A percentile compares a stretch with the other conserved stretches of the same genome.
phyloP scores from a whole-genome alignment of 306 rosid species.

The Erythrophleum fordii region DNA sequence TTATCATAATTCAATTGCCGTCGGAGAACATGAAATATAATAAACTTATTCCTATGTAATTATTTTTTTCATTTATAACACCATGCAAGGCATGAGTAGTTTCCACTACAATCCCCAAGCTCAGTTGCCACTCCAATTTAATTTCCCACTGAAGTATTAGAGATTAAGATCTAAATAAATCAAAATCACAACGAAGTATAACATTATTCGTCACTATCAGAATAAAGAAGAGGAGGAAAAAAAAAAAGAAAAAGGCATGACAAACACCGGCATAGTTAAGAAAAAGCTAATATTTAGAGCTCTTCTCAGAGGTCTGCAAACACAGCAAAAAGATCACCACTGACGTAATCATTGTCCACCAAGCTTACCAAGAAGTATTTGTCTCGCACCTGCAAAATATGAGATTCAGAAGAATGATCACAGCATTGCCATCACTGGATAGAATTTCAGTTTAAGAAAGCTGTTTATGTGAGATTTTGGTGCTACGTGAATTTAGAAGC shows the following conservation, averaged over 20 bases:
- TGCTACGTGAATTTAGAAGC: constrained; percentile 22
- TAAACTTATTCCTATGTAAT: too few relatives aligned
- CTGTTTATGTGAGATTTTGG: not conserved
- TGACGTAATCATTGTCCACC: constrained; percentile 85
- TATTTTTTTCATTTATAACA: too few relatives aligned
- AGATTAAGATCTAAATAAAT: not conserved
- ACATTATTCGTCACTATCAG: constrained; percentile 12
- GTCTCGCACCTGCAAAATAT: constrained; percentile 65
- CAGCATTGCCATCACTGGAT: not conserved
- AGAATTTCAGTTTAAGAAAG: not conserved
- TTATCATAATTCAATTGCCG: too few relatives aligned
- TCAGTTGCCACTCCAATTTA: constrained; percentile 24
- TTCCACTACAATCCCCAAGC: not conserved
- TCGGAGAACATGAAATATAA: too few relatives aligned
- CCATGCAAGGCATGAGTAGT: not conserved
- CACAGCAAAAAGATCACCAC: constrained; percentile 70
- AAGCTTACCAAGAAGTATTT: constrained; percentile 91
- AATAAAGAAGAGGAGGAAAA: not conserved
- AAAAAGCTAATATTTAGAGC: constrained; percentile 13
- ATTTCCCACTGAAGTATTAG: not conserved
- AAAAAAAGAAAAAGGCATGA: not conserved
- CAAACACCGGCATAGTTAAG: constrained; percentile 24
- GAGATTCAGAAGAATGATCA: constrained; percentile 16
- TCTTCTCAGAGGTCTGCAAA: constrained; percentile 62
- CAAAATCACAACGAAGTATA: not conserved